Evolutionary conservation across 164 flowering plant genomes (phyloP).

Genomic region (Malania oleifera): DNA sequence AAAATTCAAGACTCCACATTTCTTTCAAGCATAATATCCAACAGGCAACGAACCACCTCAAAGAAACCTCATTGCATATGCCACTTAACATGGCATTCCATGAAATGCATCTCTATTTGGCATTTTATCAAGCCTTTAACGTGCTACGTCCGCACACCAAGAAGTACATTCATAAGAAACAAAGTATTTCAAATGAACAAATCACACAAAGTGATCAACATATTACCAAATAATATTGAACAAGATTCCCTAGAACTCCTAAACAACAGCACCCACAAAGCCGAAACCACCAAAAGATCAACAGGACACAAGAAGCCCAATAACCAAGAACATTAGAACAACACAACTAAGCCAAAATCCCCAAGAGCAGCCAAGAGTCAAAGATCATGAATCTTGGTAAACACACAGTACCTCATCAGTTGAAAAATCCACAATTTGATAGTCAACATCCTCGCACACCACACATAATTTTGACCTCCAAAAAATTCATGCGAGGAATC

Average conservation of each 20-base stretch:
- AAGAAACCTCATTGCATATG: conserved; percentile 24
- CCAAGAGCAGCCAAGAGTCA: not conserved
- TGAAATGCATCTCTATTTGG: conserved; percentile 25
- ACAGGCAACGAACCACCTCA: conserved; percentile 21
- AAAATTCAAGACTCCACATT: conserved; percentile 42
- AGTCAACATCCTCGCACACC: too few species aligned
- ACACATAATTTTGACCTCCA: too few species aligned
- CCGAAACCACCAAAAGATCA: not conserved
- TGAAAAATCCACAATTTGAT: not conserved
- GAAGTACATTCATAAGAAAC: conserved; percentile 24
- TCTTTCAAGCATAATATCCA: conserved; percentile 38
- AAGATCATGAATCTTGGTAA: not conserved
- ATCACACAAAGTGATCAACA: not conserved
- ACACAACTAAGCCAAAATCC: not conserved
- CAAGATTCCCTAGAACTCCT: not conserved
- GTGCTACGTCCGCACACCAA: conserved; percentile 20
- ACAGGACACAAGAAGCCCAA: not conserved
- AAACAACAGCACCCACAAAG: not conserved
- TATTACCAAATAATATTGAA: not conserved
- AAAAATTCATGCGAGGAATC: too few species aligned
- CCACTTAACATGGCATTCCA: conserved; percentile 42
- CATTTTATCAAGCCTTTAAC: conserved; percentile 31
- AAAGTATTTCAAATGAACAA: conserved; percentile 16
- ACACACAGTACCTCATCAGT: not conserved
- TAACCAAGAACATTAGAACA: not conserved